Percentiles rank a stretch among this genome's conserved stretches.
These are phyloP conservation scores for Byssothecium circinans DNA, from an alignment of 2,329 filamentous ascomycete genomes.

Conservation along the genomic window DNA sequence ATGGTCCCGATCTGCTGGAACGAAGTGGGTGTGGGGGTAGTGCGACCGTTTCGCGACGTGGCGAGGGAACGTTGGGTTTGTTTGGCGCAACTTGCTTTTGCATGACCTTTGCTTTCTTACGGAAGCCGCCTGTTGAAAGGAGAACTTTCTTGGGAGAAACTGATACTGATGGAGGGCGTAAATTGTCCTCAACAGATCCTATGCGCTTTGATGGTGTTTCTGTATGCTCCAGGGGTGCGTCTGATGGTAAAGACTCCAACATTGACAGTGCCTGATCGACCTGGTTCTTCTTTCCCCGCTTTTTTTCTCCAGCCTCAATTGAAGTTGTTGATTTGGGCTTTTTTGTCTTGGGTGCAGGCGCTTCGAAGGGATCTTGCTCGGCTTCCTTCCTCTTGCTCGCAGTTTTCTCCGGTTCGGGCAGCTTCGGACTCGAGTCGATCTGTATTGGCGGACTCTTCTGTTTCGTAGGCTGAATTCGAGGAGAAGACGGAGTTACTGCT, in stretches of 20 bases:
- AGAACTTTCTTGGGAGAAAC: slow-evolving; percentile 18
- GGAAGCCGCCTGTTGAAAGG: slow-evolving; percentile 33
- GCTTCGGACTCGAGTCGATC: slow-evolving; percentile 3
- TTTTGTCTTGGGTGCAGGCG: slow-evolving; percentile 1
- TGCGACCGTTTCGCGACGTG: slow-evolving; percentile 13
- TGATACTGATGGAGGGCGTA: slow-evolving; percentile 11
- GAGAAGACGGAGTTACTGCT: slow-evolving; percentile 16
- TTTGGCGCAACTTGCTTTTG: slow-evolving; percentile 6
- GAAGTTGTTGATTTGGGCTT: neutral
- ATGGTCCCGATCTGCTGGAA: slow-evolving; percentile 19
- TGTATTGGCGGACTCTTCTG: slow-evolving; percentile 3
- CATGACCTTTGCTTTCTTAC: slow-evolving; percentile 19
- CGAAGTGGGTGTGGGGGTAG: slow-evolving; percentile 24
- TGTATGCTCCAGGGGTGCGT: slow-evolving; percentile 2
- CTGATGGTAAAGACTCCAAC: slow-evolving; percentile 5
- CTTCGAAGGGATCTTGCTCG: neutral
- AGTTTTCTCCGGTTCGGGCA: slow-evolving; percentile 2
- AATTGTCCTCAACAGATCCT: slow-evolving; percentile 7
- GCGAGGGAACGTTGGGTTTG: neutral
- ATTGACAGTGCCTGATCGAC: slow-evolving; percentile 1
- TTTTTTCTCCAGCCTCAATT: slow-evolving; percentile 1
- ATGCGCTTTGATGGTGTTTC: slow-evolving; percentile 7
- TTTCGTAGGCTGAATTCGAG: slow-evolving; percentile 4
- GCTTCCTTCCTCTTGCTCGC: neutral
- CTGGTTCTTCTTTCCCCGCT: slow-evolving; percentile 3